Evolutionary conservation across 768 basidiomycete species (phyloP).

Genomic region (Lyophyllum shimeji): DNA sequence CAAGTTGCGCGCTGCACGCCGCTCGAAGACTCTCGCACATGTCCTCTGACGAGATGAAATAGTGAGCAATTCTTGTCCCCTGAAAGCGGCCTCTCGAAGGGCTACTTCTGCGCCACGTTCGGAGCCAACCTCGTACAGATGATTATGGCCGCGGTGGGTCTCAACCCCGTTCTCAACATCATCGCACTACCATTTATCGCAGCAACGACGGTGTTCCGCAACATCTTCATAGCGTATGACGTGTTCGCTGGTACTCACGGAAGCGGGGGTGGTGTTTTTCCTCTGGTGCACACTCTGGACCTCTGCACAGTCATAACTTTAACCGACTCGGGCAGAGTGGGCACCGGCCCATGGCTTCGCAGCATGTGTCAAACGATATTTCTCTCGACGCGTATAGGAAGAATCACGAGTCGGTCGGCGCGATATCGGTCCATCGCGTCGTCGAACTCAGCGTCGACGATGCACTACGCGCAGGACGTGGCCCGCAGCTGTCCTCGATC

Average conservation of each 20-base stretch:
- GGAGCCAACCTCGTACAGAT: conserved; percentile 33
- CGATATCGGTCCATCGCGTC: conserved; percentile 20
- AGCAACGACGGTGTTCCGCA: conserved; percentile 34
- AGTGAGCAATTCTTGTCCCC: not conserved
- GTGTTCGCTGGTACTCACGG: conserved; percentile 19
- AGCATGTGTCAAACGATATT: conserved; percentile 17
- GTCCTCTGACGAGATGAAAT: no score
- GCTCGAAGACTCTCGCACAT: no score
- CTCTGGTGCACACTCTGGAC: no score
- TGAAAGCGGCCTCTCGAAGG: conserved; percentile 12
- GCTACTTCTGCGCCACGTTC: conserved; percentile 32
- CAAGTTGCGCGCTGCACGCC: no score
- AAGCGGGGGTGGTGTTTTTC: no score
- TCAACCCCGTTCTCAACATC: conserved; percentile 36
- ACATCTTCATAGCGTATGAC: conserved; percentile 33
- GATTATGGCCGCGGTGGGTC: conserved; percentile 27
- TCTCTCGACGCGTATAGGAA: conserved; percentile 19
- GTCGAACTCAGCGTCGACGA: conserved; percentile 21
- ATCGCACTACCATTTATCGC: conserved; percentile 33
- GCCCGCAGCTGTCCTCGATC: not conserved
- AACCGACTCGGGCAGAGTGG: conserved; percentile 3
- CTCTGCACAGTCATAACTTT: not conserved
- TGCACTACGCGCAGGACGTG: conserved; percentile 7
- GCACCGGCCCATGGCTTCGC: conserved; percentile 6
- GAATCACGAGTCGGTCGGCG: conserved; percentile 7